Base-by-base conservation (phyloP, 1,139 yeast species). In the Geotrichum citri-aurantii region DNA sequence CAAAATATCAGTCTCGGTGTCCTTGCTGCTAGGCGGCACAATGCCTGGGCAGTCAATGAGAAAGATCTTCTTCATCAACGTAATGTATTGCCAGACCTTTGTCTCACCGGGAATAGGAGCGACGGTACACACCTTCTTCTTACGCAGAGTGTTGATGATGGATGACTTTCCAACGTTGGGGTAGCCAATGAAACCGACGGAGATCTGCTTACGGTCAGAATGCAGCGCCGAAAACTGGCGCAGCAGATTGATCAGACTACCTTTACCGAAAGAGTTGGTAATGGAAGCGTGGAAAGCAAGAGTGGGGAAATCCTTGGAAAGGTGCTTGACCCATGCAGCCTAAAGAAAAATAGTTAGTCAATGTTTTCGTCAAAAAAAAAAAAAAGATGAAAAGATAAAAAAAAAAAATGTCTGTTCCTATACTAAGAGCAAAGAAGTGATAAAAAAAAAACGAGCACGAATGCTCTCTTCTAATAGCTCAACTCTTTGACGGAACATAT, bases 61-160 rank as follows among this genome's bases (percentile, higher is more conserved):
- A 75, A 91, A 93, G 58, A 93, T 93, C 66, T 92, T 82, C 79
- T 92, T 91, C 97, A 93, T 93, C 69, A 93, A 79, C 1, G 99
- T 92, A 69, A 93, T 91, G 76, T 93, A 93, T 78, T 93, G 99
- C 99, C 99, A 93, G 50, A 93, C 98, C 75, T 93, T 93, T 52
- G 99, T 93, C 72, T 93, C 99, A 71, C 99, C 99, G 33, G 99
- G 99, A 68, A 93, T 91, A 54, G 99, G 99, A 1, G 99, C 99
- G 55, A 93, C 98, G 53, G 82, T 86, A 77, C 99, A 95, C 51
- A 93, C 99, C 77, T 93, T 93, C 80, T 93, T 93, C 72, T 86
- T 85, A 71, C 97, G 84, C 65, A 93, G 78, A 1, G 98, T 92
- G 74, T 93, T 93, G 70, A 93, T 93, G 66, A 93, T 91, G 44